Percentiles rank a stretch among this genome's conserved stretches.
Evolutionary conservation across 805 yeast species (phyloP).

Genomic region (Monosporozyma yasuniensis): DNA sequence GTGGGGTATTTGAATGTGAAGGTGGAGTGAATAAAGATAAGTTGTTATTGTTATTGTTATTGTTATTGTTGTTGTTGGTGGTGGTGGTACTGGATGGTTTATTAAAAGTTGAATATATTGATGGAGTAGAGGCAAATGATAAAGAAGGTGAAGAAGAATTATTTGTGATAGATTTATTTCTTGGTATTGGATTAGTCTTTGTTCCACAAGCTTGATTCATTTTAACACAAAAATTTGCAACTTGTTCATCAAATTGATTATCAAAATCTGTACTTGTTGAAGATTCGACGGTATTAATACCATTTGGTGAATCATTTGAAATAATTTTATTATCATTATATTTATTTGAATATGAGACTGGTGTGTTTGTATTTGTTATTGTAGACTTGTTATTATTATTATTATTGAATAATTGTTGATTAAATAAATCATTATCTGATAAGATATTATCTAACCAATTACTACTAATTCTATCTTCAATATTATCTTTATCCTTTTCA

Average conservation of each 20-base stretch:
- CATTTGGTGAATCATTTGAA: conserved; percentile 2
- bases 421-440: conserved; percentile 12
- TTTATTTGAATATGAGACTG: background rate
- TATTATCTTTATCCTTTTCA: background rate
- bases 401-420: conserved; percentile 8
- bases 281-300: background rate
- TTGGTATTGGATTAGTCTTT: conserved; percentile 57
- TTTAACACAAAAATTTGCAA: conserved; percentile 65
- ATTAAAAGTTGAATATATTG: background rate
- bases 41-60: background rate
- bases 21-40: background rate
- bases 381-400: background rate
- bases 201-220: conserved; percentile 80
- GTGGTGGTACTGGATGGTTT: background rate
- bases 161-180: conserved; percentile 1
- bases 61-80: background rate
- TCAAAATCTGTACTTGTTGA: conserved; percentile 30
- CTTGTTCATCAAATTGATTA: conserved; percentile 56
- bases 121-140: background rate
- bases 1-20: background rate
- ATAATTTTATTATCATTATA: conserved; percentile 1
- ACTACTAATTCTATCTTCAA: background rate
- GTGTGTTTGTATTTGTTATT: background rate
- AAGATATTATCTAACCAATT: conserved; percentile 14
- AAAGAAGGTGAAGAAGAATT: background rate